These are phyloP conservation scores for Penicillium sp. DNA, from an alignment of 2,329 filamentous ascomycete genomes.

Conservation along the genomic window DNA sequence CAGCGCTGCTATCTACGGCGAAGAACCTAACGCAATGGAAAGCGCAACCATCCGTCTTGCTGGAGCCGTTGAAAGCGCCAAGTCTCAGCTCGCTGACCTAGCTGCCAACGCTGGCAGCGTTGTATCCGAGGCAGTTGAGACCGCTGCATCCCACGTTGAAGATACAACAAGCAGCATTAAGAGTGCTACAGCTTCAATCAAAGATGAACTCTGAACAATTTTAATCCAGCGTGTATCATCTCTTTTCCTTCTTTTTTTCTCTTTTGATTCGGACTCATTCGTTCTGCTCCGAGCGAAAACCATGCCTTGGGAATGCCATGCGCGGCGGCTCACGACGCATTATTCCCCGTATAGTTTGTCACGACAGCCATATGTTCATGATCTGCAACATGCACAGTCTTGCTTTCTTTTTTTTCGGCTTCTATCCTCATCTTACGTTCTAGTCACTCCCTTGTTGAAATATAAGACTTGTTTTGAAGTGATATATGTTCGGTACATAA, in stretches of 20 bases:
- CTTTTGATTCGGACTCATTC: constrained; percentile 8
- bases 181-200: constrained; percentile 40
- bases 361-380: constrained; percentile 28
- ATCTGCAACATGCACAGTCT: constrained; percentile 27
- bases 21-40: constrained; percentile 40
- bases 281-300: constrained; percentile 3
- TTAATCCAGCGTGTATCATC: constrained; percentile 1
- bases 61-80: constrained; percentile 38
- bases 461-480: constrained; percentile 7
- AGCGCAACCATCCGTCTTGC: constrained; percentile 34
- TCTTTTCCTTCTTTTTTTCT: constrained; percentile 10
- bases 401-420: constrained; percentile 18
- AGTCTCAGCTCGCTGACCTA: constrained; percentile 33
- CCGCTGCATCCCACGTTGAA: constrained; percentile 45
- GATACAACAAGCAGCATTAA: constrained; percentile 49
- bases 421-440: constrained; percentile 10
- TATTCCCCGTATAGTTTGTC: constrained; percentile 40
- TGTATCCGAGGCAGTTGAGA: constrained; percentile 37
- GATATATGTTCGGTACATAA: constrained; percentile 20
- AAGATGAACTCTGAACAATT: constrained; percentile 27
- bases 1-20: constrained; percentile 57
- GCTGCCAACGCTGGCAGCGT: constrained; percentile 35
- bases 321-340: constrained; percentile 22
- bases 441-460: constrained; percentile 5
- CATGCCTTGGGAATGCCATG: constrained; percentile 16